Percentiles rank a stretch among this genome's conserved stretches.
phyloP scores from a whole-genome alignment of 1,284 basidiomycete species.

The Marasmius oreades region DNA sequence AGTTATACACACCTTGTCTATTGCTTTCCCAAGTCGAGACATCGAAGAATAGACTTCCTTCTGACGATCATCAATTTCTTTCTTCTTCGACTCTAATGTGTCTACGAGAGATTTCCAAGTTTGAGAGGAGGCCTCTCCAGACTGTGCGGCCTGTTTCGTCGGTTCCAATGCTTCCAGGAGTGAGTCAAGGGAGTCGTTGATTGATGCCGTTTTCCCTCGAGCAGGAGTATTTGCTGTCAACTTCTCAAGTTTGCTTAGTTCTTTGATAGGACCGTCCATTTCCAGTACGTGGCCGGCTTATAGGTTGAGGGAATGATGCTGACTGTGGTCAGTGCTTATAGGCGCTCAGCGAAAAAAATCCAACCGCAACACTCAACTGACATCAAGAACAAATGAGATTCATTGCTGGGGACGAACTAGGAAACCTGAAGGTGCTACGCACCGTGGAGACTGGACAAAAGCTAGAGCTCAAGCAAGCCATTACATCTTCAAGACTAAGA shows the following conservation, averaged over 20 bases:
- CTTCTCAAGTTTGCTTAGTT: slow-evolving; percentile 69
- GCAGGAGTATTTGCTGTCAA: slow-evolving; percentile 41
- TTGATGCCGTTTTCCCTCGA: slow-evolving; percentile 54
- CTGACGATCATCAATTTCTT: slow-evolving; percentile 81
- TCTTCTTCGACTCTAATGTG: slow-evolving; percentile 68
- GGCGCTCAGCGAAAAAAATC: too few species aligned
- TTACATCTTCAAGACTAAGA: slow-evolving; percentile 18
- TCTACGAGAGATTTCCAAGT: slow-evolving; percentile 54
- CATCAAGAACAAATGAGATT: too few species aligned
- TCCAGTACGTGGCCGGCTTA: not conserved
- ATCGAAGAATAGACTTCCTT: slow-evolving; percentile 83
- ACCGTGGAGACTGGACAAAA: slow-evolving; percentile 21
- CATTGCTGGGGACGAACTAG: slow-evolving; percentile 70
- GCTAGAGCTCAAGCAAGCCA: slow-evolving; percentile 25
- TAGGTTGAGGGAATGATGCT: not conserved
- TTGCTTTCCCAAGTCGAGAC: slow-evolving; percentile 73
- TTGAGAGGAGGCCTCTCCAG: slow-evolving; percentile 51
- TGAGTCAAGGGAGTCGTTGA: slow-evolving; percentile 64
- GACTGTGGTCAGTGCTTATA: too few species aligned
- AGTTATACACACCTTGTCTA: slow-evolving; percentile 73
- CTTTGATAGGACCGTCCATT: slow-evolving; percentile 74
- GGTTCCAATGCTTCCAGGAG: slow-evolving; percentile 61
- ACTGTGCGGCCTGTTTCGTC: slow-evolving; percentile 51
- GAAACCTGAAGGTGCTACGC: slow-evolving; percentile 59
- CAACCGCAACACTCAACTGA: too few species aligned